Base-by-base conservation (phyloP, 305 asterid species). In the Plantago lanceolata region DNA sequence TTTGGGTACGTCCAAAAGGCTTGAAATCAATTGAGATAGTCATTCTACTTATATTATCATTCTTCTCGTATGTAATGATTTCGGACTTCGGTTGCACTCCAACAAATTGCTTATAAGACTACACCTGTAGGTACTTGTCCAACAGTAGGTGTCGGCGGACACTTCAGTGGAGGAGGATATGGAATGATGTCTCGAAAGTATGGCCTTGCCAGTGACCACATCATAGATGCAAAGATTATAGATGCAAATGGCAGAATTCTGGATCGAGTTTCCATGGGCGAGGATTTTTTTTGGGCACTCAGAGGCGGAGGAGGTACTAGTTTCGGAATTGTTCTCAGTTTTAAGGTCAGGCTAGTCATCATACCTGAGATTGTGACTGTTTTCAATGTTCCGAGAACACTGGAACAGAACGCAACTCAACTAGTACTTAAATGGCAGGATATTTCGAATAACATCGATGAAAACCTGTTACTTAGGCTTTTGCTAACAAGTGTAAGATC, bases 221-320 rank as follows among this genome's bases (percentile, higher is more conserved):
- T 78, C 51, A 49, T 81, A 5, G 86, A 81, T 21, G 86, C 81
- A 1, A 68, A n/a, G 18, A 0, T 81, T 0, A 67, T 78, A 17
- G 68, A 75, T 15, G 81, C 65, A 1, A 63, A 81, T 11, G 85
- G 85, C 3, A 0, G 35, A 37, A 57, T 81, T 45, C 20, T 75
- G 9, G 76, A 77, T 64, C 45, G 81, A 13, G 29, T 28, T 21
- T 37, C 68, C 5, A 80, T 77, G 85, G 81, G 81, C 3, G 81
- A 72, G 21, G 77, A 77, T 61, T 68, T 81, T 1, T 81, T 81
- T 14, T 80, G 85, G 83, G 81, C 81, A 6, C 73, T 78, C 16
- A 53, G 83, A 68, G 83, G 86, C 0, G 82, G 82, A 31, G 81
- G 80, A 2, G 80, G 83, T 13, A 62, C 68, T 1, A 75, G 76